These are phyloP conservation scores for Croton setiger DNA, from an alignment of 441 rosid species.

Conservation along the genomic window DNA sequence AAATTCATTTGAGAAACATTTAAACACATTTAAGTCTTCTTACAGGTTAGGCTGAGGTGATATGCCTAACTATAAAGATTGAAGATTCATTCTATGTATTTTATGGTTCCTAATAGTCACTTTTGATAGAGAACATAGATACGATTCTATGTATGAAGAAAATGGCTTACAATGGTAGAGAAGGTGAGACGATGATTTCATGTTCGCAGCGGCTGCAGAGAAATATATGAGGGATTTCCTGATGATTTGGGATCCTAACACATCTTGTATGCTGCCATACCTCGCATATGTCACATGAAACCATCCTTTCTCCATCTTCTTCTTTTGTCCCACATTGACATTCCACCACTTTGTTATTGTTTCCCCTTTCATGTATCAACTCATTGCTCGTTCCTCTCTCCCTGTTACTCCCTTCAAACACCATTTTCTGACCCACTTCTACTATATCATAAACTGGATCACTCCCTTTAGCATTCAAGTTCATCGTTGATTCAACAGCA, in stretches of 20 bases:
- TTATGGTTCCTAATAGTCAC: not conserved
- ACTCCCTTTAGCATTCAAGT: constrained; percentile 35
- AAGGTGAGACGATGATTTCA: constrained; percentile 55
- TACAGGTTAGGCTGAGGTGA: not conserved
- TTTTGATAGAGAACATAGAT: not conserved
- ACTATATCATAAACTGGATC: constrained; percentile 39
- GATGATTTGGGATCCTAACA: constrained; percentile 55
- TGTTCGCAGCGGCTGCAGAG: constrained; percentile 81
- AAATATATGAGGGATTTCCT: constrained; percentile 71
- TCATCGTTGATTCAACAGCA: constrained; percentile 33
- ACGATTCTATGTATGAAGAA: not conserved
- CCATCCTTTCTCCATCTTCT: constrained; percentile 82
- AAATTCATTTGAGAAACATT: not conserved
- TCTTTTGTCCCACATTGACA: constrained; percentile 66
- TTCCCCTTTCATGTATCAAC: constrained; percentile 32
- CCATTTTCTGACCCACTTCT: constrained; percentile 45
- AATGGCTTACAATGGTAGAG: constrained; percentile 38
- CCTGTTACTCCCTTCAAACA: constrained; percentile 46
- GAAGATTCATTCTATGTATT: not conserved
- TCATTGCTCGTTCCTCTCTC: constrained; percentile 22
- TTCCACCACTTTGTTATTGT: constrained; percentile 35
- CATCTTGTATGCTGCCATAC: constrained; percentile 89
- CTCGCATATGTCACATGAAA: constrained; percentile 79
- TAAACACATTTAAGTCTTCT: not conserved
- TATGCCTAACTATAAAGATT: not conserved